A percentile compares a stretch with the other conserved stretches of the same genome.
These are phyloP conservation scores for Prunus salicina DNA, from an alignment of 306 rosid genomes.

Conservation along the genomic window DNA sequence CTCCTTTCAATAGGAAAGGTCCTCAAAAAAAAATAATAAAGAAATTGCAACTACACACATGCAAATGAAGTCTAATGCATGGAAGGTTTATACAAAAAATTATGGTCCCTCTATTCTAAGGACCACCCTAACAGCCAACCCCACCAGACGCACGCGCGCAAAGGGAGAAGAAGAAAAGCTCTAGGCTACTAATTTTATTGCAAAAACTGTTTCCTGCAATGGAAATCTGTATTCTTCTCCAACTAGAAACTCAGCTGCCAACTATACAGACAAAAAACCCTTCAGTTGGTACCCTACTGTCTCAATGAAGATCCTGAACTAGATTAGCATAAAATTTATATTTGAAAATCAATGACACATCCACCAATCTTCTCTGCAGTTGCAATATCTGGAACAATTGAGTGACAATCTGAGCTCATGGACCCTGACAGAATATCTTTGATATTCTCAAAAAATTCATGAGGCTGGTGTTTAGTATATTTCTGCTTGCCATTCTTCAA, in stretches of 20 bases:
- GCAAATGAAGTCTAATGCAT: not conserved
- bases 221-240: not conserved
- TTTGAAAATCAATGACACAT: slow-evolving; percentile 69
- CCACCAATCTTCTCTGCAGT: slow-evolving; percentile 57
- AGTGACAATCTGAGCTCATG: slow-evolving; percentile 24
- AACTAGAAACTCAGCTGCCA: slow-evolving; percentile 8
- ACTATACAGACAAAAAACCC: not conserved
- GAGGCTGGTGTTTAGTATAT: slow-evolving; percentile 27
- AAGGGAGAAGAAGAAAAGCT: not conserved
- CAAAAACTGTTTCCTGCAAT: not conserved
- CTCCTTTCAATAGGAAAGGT: not conserved
- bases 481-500: slow-evolving; percentile 21
- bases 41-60: not conserved
- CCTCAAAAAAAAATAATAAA: no score
- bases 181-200: not conserved
- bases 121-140: slow-evolving; percentile 2
- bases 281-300: slow-evolving; percentile 1
- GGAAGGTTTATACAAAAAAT: not conserved
- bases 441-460: slow-evolving; percentile 42
- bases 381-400: slow-evolving; percentile 41
- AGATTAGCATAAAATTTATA: slow-evolving; percentile 23
- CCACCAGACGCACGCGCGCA: not conserved
- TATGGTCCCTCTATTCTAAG: not conserved
- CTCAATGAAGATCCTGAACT: not conserved
- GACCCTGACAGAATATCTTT: slow-evolving; percentile 44